Base-by-base conservation (phyloP, 257 asterid genomes). In the Capsicum rhomboideum region DNA sequence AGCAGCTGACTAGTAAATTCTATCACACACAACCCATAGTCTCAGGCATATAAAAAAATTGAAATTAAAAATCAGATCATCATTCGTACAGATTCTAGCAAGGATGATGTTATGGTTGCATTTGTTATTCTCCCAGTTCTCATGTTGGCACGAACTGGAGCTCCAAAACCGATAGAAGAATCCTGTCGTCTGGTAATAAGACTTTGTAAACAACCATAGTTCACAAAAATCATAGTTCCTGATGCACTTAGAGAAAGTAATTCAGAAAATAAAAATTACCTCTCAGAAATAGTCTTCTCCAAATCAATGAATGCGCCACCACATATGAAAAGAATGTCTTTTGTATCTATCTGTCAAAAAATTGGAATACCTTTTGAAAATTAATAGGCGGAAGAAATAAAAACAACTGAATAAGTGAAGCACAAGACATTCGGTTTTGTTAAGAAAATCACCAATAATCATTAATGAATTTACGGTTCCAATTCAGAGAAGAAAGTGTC, bases 221-320 rank as follows among this genome's bases (percentile, higher is more conserved):
- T 75, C 81, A 75, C 42, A 49, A 75, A 40, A 50, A 34, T 75
- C 81, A 49, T 49, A 46, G 56, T 75, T 71, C 28, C 74, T 67
- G 67, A 31, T 31, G 77, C 68, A 28, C 69, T 55, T n/a, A 78
- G 40, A 49, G 80, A 53, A 79, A 82, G 80, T 63, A 46, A 16
- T 79, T 34, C 52, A n/a, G 49, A 75, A 50, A 68, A 78, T 81
- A 78, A 68, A 82, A 69, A 77, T 88, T 90, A 93, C 99, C 98
- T 95, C 83, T 95, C 98, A 20, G 99, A 95, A 86, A 95, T 92
- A 77, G 99, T 95, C 88, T 93, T 95, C 87, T 93, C 99, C 89
- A 95, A 87, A 90, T 92, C 99, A 87, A 93, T 90, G 89, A 95
- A 95, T 63, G 99, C 99, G 78, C 99, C 99, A 46, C 98, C 99